These are phyloP conservation scores for Hyaloscypha finlandica DNA, from an alignment of 495 filamentous ascomycete species.

Conservation along the genomic window DNA sequence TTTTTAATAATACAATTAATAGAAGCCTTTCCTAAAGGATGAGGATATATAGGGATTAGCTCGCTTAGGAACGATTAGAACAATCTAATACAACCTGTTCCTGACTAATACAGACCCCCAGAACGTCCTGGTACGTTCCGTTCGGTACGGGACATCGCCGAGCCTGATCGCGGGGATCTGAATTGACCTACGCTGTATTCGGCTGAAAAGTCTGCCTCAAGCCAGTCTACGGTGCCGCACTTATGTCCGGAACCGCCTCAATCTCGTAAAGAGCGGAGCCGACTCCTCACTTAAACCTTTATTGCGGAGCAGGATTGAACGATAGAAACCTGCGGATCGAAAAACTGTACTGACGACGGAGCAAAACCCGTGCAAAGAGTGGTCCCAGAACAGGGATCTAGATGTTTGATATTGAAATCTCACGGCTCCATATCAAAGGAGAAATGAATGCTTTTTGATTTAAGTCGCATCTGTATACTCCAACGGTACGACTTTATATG, in stretches of 20 bases:
- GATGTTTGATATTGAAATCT: neutral
- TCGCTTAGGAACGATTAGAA: too few species aligned
- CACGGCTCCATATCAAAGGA: neutral
- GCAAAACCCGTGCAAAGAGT: conserved; percentile 5
- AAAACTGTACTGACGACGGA: neutral
- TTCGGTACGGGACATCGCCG: too few species aligned
- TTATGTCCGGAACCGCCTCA: neutral
- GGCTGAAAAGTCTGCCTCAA: neutral
- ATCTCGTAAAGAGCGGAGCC: neutral
- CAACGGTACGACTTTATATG: neutral
- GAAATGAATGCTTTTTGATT: too few species aligned
- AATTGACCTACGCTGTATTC: neutral
- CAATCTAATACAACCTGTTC: too few species aligned
- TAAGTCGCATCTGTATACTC: neutral
- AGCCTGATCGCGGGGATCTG: neutral
- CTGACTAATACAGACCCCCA: too few species aligned
- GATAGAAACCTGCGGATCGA: neutral
- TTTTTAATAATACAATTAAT: too few species aligned
- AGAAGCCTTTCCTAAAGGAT: too few species aligned
- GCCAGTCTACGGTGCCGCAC: neutral
- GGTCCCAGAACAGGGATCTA: conserved; percentile 4
- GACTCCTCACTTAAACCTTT: neutral
- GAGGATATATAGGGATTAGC: too few species aligned
- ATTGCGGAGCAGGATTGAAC: neutral
- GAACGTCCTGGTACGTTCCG: too few species aligned